phyloP scores from a whole-genome alignment of 2,329 filamentous ascomycete genomes.

The Aureobasidium pullulans region DNA sequence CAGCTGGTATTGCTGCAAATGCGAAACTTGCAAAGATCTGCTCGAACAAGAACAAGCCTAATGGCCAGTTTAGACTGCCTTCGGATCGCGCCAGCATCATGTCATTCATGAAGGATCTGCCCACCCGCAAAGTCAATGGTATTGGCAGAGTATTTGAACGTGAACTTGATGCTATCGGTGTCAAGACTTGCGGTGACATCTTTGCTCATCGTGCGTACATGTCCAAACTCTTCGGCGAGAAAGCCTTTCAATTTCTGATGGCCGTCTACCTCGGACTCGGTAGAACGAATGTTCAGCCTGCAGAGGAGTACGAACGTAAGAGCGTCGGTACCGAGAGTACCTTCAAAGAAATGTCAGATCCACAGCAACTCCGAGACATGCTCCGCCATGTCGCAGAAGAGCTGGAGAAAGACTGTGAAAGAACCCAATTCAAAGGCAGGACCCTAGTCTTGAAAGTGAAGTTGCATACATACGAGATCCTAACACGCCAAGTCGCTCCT shows the following conservation, averaged over 20 bases:
- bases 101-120: constrained; percentile 74
- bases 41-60: constrained; percentile 93
- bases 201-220: constrained; percentile 68
- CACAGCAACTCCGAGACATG: constrained; percentile 63
- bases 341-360: constrained; percentile 70
- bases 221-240: constrained; percentile 77
- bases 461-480: constrained; percentile 85
- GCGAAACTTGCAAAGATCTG: constrained; percentile 91
- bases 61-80: constrained; percentile 76
- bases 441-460: constrained; percentile 91
- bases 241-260: constrained; percentile 80
- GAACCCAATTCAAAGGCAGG: constrained; percentile 78
- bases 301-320: constrained; percentile 84
- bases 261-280: constrained; percentile 80
- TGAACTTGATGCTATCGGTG: constrained; percentile 77
- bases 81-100: constrained; percentile 69
- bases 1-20: constrained; percentile 89
- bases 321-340: constrained; percentile 91
- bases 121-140: constrained; percentile 87
- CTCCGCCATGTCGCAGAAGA: constrained; percentile 76
- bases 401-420: constrained; percentile 74
- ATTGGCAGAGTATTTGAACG: constrained; percentile 91
- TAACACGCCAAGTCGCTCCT: constrained; percentile 71
- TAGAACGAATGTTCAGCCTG: constrained; percentile 74
- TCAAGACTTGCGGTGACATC: constrained; percentile 84